phyloP scores from a whole-genome alignment of 352 stramenopile genomes.

The Blastocystis sp. region DNA sequence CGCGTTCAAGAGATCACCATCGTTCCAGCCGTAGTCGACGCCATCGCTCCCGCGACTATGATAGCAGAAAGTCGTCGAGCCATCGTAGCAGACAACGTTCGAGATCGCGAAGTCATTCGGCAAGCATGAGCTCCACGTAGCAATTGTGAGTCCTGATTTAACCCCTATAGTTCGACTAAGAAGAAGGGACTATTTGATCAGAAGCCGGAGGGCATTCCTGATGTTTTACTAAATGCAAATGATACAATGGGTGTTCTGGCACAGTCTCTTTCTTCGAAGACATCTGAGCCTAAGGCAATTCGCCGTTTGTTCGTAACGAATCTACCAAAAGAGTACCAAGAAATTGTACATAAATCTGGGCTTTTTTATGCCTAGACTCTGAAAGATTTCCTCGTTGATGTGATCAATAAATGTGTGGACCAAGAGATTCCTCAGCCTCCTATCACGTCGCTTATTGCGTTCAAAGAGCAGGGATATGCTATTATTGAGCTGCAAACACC shows the following conservation, averaged over 20 bases:
- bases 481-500: constrained; percentile 23
- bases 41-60: background rate
- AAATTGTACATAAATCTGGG: background rate
- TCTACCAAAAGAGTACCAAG: constrained; percentile 43
- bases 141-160: background rate
- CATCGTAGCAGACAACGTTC: background rate
- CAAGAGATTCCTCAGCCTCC: constrained; percentile 32
- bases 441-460: constrained; percentile 52
- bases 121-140: background rate
- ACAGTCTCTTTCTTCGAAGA: background rate
- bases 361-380: background rate
- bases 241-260: background rate
- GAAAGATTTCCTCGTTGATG: constrained; percentile 47
- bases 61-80: background rate
- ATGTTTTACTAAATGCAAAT: background rate
- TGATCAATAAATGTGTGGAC: constrained; percentile 46
- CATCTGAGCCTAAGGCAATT: background rate
- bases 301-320: constrained; percentile 42
- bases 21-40: background rate
- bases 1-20: background rate
- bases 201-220: constrained; percentile 52
- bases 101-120: constrained; percentile 16
- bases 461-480: constrained; percentile 48
- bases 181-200: constrained; percentile 43
- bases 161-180: background rate